Conservation (phyloP, 257 asterid genomes). For the Orobanche coerulescens region DNA sequence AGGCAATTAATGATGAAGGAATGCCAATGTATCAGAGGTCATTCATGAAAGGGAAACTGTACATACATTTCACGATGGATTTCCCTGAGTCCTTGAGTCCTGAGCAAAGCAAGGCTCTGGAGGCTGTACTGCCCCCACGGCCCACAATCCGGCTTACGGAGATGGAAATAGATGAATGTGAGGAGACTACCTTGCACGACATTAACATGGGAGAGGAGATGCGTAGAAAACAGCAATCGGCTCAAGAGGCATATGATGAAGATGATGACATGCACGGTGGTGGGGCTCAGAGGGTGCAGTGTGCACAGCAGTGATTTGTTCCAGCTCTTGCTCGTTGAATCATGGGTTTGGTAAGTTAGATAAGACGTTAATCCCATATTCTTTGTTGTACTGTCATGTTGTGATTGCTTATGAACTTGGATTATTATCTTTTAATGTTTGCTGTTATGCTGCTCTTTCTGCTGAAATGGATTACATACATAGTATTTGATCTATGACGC, state of each 20-base stretch:
- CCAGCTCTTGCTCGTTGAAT: not conserved
- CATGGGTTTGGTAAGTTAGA: conserved; percentile 11
- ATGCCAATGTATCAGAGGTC: conserved; percentile 54
- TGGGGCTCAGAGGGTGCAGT: conserved; percentile 59
- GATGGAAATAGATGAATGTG: conserved; percentile 56
- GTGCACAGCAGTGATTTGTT: conserved; percentile 43
- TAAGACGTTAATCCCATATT: conserved; percentile 15
- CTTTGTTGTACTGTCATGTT: conserved; percentile 6
- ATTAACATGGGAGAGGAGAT: conserved; percentile 52
- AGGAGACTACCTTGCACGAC: conserved; percentile 49
- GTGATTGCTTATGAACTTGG: conserved; percentile 15
- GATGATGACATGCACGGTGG: conserved; percentile 54
- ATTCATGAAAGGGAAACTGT: conserved; percentile 56
- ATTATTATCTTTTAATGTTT: no score
- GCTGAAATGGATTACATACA: not conserved
- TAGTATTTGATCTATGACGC: not conserved
- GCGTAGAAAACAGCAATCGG: conserved; percentile 40
- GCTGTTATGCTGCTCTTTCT: not conserved
- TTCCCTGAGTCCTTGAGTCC: conserved; percentile 39
- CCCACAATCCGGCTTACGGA: conserved; percentile 37
- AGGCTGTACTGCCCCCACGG: conserved; percentile 35
- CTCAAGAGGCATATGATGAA: conserved; percentile 62
- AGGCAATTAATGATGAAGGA: conserved; percentile 53
- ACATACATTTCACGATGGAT: conserved; percentile 48
- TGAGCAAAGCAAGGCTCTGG: conserved; percentile 36